These are phyloP conservation scores for Talaromyces borbonicus DNA, from an alignment of 495 filamentous ascomycete genomes.

Conservation along the genomic window DNA sequence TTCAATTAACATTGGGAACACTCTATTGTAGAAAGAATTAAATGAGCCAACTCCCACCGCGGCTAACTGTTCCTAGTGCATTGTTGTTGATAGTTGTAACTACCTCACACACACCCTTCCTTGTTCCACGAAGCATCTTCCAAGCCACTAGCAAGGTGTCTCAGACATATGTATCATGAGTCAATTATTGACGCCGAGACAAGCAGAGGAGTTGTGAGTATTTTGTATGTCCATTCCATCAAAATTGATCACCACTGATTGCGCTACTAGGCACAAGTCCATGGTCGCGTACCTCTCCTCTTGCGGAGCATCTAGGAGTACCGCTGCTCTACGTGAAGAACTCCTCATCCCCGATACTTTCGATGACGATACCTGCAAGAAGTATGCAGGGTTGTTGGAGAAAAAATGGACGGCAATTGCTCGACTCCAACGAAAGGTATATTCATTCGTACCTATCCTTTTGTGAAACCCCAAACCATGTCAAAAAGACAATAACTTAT, in stretches of 20 bases:
- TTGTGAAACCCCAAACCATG: slow-evolving; percentile 13
- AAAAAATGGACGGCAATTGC: slow-evolving; percentile 95
- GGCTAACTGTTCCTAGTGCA: too few relatives aligned
- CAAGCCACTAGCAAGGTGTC: too few relatives aligned
- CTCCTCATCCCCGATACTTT: slow-evolving; percentile 37
- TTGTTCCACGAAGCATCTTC: too few relatives aligned
- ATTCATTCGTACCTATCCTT: slow-evolving; percentile 5
- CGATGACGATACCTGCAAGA: slow-evolving; percentile 66
- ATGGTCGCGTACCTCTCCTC: slow-evolving; percentile 79
- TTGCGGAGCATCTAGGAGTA: slow-evolving; percentile 54
- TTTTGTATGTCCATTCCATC: slow-evolving; percentile 6
- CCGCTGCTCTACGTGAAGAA: slow-evolving; percentile 47
- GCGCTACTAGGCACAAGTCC: slow-evolving; percentile 63
- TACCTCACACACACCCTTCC: too few relatives aligned
- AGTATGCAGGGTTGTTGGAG: slow-evolving; percentile 80
- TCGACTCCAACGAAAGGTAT: slow-evolving; percentile 81
- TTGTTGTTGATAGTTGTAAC: too few relatives aligned
- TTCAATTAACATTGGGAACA: too few relatives aligned
- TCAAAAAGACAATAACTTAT: background rate
- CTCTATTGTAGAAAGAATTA: too few relatives aligned
- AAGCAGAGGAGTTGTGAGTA: slow-evolving; percentile 81
- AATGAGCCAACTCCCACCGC: too few relatives aligned
- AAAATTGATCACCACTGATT: slow-evolving; percentile 6
- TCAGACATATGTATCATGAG: too few relatives aligned
- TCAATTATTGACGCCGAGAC: slow-evolving; percentile 64